Base-by-base conservation (phyloP, 2,329 filamentous ascomycete genomes). In the Talaromyces sp. region DNA sequence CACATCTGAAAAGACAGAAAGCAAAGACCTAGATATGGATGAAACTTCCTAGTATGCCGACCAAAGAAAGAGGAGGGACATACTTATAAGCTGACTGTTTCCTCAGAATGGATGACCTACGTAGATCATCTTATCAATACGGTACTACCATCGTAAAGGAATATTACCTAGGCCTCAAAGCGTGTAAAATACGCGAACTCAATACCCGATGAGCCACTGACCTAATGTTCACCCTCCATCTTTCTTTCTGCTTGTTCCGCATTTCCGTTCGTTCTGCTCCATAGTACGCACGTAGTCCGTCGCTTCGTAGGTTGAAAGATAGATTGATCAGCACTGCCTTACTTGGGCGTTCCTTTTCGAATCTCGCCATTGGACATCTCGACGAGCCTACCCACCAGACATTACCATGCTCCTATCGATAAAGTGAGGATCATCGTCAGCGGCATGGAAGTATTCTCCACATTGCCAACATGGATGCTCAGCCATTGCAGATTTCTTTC, bases 161-260 rank as follows among this genome's bases (percentile, higher is more conserved):
- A 5, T n/a, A 54, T 11, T 22, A 54, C 11, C 31, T 13, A 8
- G 31, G 19, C 8, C 9, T 37, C 31, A 35, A 37, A 22, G 50
- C 31, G 50, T 2, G 16, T 54, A 54, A 54, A 35, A 37, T 37
- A 54, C 50, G 14, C 16, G n/a, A 54, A 54, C 19, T 54, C 3
- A 54, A 54, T 54, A 54, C 50, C 27, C 31, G 31, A 37, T 37
- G 31, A 54, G 50, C 50, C 50, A 54, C 50, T 54, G 50, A 54
- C 31, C 50, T 35, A 54, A 54, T 37, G 10, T n/a, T 54, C 50
- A 19, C 50, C 50, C 27, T 54, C 50, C 50, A 54, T 37, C 50
- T 19, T 35, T 54, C 48, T 11, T 35, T 47, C 6, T 52, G 45
- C 22, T 27, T 52, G 27, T 52, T 52, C 27, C 27, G 48, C 16